These are phyloP conservation scores for Cercophora newfieldiana DNA, from an alignment of 495 filamentous ascomycete species.

Conservation along the genomic window DNA sequence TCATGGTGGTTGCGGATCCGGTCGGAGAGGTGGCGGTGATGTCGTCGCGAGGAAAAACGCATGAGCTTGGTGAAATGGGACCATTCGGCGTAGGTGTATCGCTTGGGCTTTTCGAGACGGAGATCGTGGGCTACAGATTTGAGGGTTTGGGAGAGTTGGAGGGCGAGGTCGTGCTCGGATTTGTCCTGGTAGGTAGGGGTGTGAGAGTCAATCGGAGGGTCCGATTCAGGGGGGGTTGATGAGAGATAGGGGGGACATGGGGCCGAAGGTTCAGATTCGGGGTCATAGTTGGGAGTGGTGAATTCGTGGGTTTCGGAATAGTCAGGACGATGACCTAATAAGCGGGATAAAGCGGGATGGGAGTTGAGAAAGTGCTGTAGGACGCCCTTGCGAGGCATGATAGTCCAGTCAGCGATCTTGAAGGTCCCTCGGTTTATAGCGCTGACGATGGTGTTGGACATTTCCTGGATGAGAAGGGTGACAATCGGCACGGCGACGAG, in stretches of 20 bases:
- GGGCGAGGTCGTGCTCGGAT: conserved; percentile 57
- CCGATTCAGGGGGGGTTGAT: neutral
- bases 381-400: conserved; percentile 55
- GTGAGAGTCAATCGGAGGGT: neutral
- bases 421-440: conserved; percentile 62
- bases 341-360: conserved; percentile 17
- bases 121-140: conserved; percentile 63
- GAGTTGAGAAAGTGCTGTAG: conserved; percentile 39
- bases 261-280: neutral
- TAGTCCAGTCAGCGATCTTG: conserved; percentile 65
- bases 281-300: neutral
- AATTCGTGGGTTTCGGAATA: neutral
- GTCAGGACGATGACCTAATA: neutral
- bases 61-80: conserved; percentile 58
- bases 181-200: neutral
- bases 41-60: conserved; percentile 25
- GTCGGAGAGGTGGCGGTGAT: neutral
- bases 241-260: neutral
- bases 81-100: conserved; percentile 76
- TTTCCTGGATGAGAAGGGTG: conserved; percentile 72
- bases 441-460: conserved; percentile 66
- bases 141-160: conserved; percentile 58
- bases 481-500: conserved; percentile 73
- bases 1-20: conserved; percentile 19
- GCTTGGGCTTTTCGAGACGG: conserved; percentile 46